These are phyloP conservation scores for Cystobasidium onofrii DNA, from an alignment of 768 basidiomycete genomes.

Conservation along the genomic window DNA sequence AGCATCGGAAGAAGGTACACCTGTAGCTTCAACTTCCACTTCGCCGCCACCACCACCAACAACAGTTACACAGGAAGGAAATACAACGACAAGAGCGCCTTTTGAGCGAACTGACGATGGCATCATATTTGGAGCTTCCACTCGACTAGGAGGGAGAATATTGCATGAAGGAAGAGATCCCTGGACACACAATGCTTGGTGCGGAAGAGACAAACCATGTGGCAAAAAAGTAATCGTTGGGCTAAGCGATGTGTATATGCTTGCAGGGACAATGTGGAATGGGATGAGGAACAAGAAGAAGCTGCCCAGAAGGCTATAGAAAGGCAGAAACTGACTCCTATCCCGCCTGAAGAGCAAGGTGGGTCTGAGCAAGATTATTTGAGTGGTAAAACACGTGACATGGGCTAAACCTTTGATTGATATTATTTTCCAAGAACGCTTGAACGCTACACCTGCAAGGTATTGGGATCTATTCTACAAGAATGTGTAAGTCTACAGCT, in stretches of 20 bases:
- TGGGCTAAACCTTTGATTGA: background rate
- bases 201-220: background rate
- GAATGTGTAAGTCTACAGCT: conserved; percentile 57
- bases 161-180: conserved; percentile 18
- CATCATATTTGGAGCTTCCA: conserved; percentile 28
- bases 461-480: conserved; percentile 90
- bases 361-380: conserved; percentile 43
- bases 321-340: conserved; percentile 64
- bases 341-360: conserved; percentile 61
- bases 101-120: background rate
- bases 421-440: conserved; percentile 37
- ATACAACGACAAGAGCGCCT: background rate
- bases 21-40: background rate
- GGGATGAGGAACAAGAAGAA: conserved; percentile 61
- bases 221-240: background rate
- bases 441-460: conserved; percentile 43
- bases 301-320: conserved; percentile 60
- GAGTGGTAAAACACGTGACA: background rate
- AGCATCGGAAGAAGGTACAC: background rate
- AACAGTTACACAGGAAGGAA: background rate
- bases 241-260: background rate
- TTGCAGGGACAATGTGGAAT: conserved; percentile 46
- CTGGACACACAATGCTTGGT: conserved; percentile 30
- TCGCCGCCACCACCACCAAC: background rate
- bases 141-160: conserved; percentile 21